These are phyloP conservation scores for Yamadazyma laniorum DNA, from an alignment of 805 yeast genomes.

Conservation along the genomic window DNA sequence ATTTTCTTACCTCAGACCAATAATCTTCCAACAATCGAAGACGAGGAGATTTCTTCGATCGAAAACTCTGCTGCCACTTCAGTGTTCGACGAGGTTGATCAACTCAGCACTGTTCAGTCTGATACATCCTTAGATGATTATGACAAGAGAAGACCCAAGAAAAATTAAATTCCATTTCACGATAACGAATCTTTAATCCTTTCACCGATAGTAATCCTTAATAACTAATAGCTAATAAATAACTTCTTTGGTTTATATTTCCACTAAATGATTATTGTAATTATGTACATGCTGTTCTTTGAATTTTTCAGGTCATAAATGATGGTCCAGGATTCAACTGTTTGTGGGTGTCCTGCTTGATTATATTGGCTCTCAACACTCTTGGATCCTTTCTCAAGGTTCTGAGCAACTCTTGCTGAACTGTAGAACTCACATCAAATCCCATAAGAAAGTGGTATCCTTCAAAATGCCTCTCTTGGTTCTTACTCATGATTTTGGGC, in stretches of 20 bases:
- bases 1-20: conserved; percentile 13
- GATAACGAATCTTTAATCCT: no score
- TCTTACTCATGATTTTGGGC: conserved; percentile 79
- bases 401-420: conserved; percentile 80
- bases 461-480: conserved; percentile 86
- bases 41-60: conserved; percentile 24
- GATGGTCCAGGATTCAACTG: conserved; percentile 58
- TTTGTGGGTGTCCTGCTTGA: conserved; percentile 57
- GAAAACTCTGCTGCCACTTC: conserved; percentile 40
- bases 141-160: conserved; percentile 13
- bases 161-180: conserved; percentile 1
- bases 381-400: conserved; percentile 87
- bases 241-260: no score
- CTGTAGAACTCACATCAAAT: conserved; percentile 83
- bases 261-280: not conserved
- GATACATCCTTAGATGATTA: conserved; percentile 34
- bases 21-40: conserved; percentile 14
- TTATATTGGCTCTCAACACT: conserved; percentile 73
- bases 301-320: conserved; percentile 30
- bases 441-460: conserved; percentile 85
- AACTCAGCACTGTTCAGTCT: conserved; percentile 32
- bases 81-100: conserved; percentile 33
- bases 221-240: conserved; percentile 5
- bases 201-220: no score
- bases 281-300: not conserved